Evolutionary conservation across 2,329 filamentous ascomycete genomes (phyloP), one percentile per base, ranked within the genome.

Genomic region (Raffaelea albimanens): DNA sequence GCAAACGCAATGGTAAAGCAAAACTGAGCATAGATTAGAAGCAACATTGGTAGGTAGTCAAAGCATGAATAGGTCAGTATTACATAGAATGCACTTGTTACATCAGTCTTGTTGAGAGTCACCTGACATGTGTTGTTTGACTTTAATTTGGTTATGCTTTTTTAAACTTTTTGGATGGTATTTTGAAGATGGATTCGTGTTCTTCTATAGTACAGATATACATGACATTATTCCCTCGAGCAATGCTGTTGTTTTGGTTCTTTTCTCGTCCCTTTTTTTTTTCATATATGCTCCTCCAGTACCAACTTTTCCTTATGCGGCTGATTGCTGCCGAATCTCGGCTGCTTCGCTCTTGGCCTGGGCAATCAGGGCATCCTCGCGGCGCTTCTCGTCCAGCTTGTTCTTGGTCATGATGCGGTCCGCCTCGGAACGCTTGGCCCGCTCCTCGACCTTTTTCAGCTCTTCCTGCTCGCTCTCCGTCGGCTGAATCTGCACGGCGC

Each of bases 391-490:
- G 31, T 75, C 70, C 51, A 76, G 67, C 47, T 72, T 68, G 55
- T 73, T 72, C 58, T 66, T 64, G 52, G 75, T 69, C 48, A 72
- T 65, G 52, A 72, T 69, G 19, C 77, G 69, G 62, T 86, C 82
- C 44, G 68, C 62, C 47, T 71, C 68, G 36, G 69, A 73, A 57
- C 69, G 66, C 58, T 67, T 69, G 50, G 66, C 61, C 50, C 75
- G 67, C 52, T 79, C 77, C 55, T 76, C 70, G 14, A 86, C 57
- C 55, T 76, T 71, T 53, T 66, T 65, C 63, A 85, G 64, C 50
- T 70, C 58, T 56, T 88, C 83, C 58, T 80, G 72, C 56, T 90
- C 84, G 58, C 82, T 73, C 3, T 67, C 63, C 1, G 76, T 82
- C 2, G 82, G 70, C 51, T 72, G 58, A 1, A 89, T 61, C 21